These are phyloP conservation scores for Ogataea thermomethanolica DNA, from an alignment of 805 yeast species.

Conservation along the genomic window DNA sequence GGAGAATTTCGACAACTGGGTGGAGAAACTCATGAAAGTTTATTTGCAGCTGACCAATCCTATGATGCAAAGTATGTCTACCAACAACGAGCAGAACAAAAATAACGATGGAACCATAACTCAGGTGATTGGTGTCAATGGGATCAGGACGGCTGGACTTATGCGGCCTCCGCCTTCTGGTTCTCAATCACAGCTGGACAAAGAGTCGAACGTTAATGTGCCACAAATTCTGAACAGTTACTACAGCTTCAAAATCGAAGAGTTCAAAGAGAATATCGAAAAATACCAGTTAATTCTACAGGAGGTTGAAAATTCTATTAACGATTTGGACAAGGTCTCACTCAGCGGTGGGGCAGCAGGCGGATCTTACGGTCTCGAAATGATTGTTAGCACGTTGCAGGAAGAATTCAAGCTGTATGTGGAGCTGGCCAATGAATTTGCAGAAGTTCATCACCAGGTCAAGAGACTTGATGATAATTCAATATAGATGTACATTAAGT, in stretches of 20 bases:
- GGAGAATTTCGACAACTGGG: slow-evolving; percentile 37
- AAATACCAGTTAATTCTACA: slow-evolving; percentile 45
- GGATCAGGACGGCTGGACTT: slow-evolving; percentile 23
- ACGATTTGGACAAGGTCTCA: slow-evolving; percentile 50
- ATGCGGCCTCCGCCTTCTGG: slow-evolving; percentile 22
- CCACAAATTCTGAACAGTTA: slow-evolving; percentile 49
- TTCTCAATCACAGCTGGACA: slow-evolving; percentile 34
- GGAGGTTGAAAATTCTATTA: slow-evolving; percentile 61
- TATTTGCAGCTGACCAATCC: slow-evolving; percentile 36
- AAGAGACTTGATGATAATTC: slow-evolving; percentile 27
- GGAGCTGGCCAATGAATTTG: slow-evolving; percentile 71
- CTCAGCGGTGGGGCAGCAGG: slow-evolving; percentile 29
- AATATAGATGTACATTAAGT: slow-evolving; percentile 11
- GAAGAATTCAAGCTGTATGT: slow-evolving; percentile 68
- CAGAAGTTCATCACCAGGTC: slow-evolving; percentile 61
- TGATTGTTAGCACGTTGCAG: slow-evolving; percentile 57
- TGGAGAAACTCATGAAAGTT: slow-evolving; percentile 36
- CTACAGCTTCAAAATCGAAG: slow-evolving; percentile 44
- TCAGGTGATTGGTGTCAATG: slow-evolving; percentile 32
- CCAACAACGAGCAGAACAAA: slow-evolving; percentile 21
- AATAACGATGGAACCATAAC: slow-evolving; percentile 22
- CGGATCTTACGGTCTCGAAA: slow-evolving; percentile 39
- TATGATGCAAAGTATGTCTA: slow-evolving; percentile 23
- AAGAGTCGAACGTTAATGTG: slow-evolving; percentile 42
- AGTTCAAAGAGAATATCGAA: slow-evolving; percentile 43